Evolutionary conservation across 352 stramenopile species (phyloP), one percentile per base, ranked within the genome.

Genomic region (Pythium rishiriense): DNA sequence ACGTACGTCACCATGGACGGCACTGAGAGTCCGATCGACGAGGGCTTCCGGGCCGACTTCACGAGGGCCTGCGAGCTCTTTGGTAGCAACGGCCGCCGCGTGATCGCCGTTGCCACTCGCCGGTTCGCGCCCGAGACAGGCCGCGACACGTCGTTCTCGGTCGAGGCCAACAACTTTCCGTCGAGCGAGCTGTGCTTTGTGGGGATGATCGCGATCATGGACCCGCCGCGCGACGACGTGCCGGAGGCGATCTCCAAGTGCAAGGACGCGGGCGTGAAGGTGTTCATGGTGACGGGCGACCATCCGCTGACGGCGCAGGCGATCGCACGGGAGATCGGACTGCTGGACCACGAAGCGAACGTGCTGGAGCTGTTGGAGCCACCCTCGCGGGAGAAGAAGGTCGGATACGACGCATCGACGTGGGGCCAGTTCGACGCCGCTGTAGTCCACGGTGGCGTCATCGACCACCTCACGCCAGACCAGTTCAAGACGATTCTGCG

Each of bases 241-340:
- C 70, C 83, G 6, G 79, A 84, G 25, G 86, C 91, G 7, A 85
- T 97, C 25, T 54, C 68, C 3, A 83, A 89, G 56, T 96, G 83
- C 66, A 93, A 93, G 37, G 74, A 75, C 22, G 81, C 87, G n/a
- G 90, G 87, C 4, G 85, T 97, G n/a, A 88, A 89, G 56, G 91
- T 97, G 47, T 90, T 96, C 35, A 97, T 97, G 90, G 86, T 97
- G n/a, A 97, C 91, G 15, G 91, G 91, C 10, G 91, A 97, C 64
- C 87, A 96, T 53, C 88, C 85, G 19, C 58, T 93, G 37, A 97
- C 88, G 12, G 91, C 85, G n/a, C 72, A 88, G 50, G 87, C 90
- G 19, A 97, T 97, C 42, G 88, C 89, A 5, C 58, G 74, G 8
- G 76, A 96, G 63, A 83, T 97, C 41, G 87, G 88, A 21, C 87